Evolutionary conservation across 139 green algal genomes (phyloP).

Genomic region (Tetraselmis striata): DNA sequence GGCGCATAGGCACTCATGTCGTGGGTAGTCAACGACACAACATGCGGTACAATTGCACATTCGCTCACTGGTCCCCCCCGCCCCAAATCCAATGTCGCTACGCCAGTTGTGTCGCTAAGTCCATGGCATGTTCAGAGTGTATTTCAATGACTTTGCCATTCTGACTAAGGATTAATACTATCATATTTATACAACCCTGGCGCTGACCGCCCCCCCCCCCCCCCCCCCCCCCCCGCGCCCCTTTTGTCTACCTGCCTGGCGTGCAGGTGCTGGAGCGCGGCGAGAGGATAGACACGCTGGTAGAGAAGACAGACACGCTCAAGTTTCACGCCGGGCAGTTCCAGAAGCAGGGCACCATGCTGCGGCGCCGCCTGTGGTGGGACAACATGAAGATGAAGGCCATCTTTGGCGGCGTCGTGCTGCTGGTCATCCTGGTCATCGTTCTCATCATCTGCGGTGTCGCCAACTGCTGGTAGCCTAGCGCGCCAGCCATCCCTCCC

Average conservation of each 20-base stretch:
- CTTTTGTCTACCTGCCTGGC: slow-evolving; percentile 49
- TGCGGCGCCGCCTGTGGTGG: slow-evolving; percentile 41
- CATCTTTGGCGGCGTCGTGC: slow-evolving; percentile 20
- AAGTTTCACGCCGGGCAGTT: slow-evolving; percentile 36
- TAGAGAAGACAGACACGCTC: slow-evolving; percentile 51
- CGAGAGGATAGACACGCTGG: slow-evolving; percentile 54
- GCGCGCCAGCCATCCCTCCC: too few species aligned
- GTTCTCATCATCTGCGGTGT: slow-evolving; percentile 15
- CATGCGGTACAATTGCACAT: too few species aligned
- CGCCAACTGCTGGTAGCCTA: not conserved
- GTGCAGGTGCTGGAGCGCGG: slow-evolving; percentile 55
- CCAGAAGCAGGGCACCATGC: slow-evolving; percentile 27
- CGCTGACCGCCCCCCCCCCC: too few species aligned
- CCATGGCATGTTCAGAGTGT: too few species aligned
- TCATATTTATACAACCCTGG: too few species aligned
- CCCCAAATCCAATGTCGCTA: too few species aligned
- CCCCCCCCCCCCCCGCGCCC: not conserved
- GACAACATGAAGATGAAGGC: slow-evolving; percentile 60
- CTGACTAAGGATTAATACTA: too few species aligned
- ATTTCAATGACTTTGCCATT: too few species aligned
- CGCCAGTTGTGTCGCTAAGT: too few species aligned
- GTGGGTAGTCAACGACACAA: too few species aligned
- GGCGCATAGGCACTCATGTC: too few species aligned
- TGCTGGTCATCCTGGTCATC: slow-evolving; percentile 32
- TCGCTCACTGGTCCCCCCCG: too few species aligned